Evolutionary conservation across 352 stramenopile genomes (phyloP).

Genomic region (Phytophthora pseudosyringae): DNA sequence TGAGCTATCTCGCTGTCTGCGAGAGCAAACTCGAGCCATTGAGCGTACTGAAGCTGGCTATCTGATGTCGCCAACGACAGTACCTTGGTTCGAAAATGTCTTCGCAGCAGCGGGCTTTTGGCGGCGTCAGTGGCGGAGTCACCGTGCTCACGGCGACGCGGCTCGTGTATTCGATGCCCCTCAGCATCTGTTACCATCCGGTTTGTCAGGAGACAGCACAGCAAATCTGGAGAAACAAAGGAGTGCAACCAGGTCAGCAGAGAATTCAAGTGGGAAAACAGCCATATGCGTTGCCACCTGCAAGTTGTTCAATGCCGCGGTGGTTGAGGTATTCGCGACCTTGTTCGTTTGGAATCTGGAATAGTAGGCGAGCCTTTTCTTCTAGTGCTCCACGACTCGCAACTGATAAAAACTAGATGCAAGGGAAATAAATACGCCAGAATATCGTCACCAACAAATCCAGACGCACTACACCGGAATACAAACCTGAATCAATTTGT

Average conservation of each 20-base stretch:
- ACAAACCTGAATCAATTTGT: slow-evolving; percentile 62
- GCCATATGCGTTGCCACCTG: slow-evolving; percentile 38
- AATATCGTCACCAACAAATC: not conserved
- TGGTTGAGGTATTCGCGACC: slow-evolving; percentile 42
- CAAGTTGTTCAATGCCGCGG: slow-evolving; percentile 48
- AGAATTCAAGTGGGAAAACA: not conserved
- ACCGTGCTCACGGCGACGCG: slow-evolving; percentile 3
- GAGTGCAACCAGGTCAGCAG: not conserved
- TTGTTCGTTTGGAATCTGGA: slow-evolving; percentile 45
- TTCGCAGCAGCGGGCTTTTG: slow-evolving; percentile 53
- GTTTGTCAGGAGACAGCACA: slow-evolving; percentile 58
- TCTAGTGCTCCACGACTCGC: slow-evolving; percentile 47
- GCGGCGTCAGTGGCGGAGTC: slow-evolving; percentile 33
- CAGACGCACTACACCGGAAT: not conserved
- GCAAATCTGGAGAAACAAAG: slow-evolving; percentile 40
- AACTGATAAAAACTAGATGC: slow-evolving; percentile 47
- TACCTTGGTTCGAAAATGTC: slow-evolving; percentile 56
- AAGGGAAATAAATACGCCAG: slow-evolving; percentile 7
- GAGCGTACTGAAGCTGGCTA: slow-evolving; percentile 34
- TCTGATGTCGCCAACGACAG: slow-evolving; percentile 34
- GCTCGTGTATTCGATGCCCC: slow-evolving; percentile 12
- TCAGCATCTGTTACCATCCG: slow-evolving; percentile 38
- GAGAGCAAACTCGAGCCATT: slow-evolving; percentile 48
- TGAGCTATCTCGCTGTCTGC: slow-evolving; percentile 41
- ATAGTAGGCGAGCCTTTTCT: slow-evolving; percentile 64